Conservation (phyloP, 768 basidiomycete species). For the Gloeophyllum trabeum region DNA sequence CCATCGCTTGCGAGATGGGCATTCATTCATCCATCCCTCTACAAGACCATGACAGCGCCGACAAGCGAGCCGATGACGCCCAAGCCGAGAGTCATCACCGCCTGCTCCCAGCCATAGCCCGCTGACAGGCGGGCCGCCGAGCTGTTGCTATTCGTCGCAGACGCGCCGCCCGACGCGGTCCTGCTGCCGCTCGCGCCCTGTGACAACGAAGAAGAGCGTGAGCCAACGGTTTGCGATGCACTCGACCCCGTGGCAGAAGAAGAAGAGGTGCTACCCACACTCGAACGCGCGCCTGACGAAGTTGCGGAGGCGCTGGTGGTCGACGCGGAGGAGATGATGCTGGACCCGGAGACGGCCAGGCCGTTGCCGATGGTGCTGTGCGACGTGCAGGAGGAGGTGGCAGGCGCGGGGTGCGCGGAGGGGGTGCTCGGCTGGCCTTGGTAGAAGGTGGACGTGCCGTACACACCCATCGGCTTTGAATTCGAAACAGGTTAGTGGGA, state of each 20-base stretch:
- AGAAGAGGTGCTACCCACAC: neutral
- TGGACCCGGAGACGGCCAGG: neutral
- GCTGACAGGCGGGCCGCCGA: neutral
- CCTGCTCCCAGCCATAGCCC: neutral
- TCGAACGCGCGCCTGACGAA: neutral
- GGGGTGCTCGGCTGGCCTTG: conserved; percentile 53
- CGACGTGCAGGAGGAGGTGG: conserved; percentile 49
- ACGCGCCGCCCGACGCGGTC: neutral
- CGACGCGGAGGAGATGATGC: neutral
- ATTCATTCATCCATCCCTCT: no score
- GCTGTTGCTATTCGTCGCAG: neutral
- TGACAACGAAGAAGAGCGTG: no score
- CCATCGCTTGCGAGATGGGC: no score
- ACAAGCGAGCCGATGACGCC: neutral
- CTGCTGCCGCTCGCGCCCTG: no score
- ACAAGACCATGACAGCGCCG: neutral
- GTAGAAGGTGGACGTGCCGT: conserved; percentile 52
- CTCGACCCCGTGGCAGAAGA: neutral
- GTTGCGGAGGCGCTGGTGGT: neutral
- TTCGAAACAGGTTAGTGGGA: neutral
- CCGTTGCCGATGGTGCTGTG: conserved; percentile 40
- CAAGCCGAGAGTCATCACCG: neutral
- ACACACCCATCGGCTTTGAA: conserved; percentile 53
- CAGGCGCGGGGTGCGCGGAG: conserved; percentile 39
- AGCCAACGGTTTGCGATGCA: neutral